These are phyloP conservation scores for Pestalotiopsis fici DNA, from an alignment of 2,329 filamentous ascomycete species.

Conservation along the genomic window DNA sequence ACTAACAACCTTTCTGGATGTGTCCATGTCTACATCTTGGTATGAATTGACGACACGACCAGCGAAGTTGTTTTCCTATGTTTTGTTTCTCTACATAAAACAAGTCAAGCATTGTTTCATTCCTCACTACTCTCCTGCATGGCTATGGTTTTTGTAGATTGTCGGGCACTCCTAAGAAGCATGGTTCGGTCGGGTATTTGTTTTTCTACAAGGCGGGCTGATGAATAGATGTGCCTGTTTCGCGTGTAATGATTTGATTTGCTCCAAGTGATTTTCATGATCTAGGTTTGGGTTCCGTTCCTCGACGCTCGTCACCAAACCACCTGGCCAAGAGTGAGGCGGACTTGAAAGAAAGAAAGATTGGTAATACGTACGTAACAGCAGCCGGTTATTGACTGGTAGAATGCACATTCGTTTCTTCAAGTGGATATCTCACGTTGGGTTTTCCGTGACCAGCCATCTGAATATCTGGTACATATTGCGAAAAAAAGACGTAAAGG, in stretches of 20 bases:
- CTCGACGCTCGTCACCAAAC: neutral
- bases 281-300: neutral
- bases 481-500: neutral
- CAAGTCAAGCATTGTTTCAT: neutral
- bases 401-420: neutral
- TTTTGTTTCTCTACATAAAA: neutral
- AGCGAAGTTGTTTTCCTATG: neutral
- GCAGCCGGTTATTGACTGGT: neutral
- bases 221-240: neutral
- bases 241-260: too few species aligned
- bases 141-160: neutral
- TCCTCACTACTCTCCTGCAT: neutral
- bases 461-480: neutral
- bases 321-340: neutral
- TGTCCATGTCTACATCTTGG: constrained; percentile 7
- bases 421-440: neutral
- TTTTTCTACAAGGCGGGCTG: neutral
- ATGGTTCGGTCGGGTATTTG: neutral
- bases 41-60: neutral
- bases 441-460: neutral
- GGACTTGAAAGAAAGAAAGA: neutral
- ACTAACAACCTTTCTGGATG: constrained; percentile 20
- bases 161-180: neutral
- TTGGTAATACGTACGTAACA: neutral
- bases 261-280: neutral